Percentiles rank a stretch among this genome's conserved stretches.
These are phyloP conservation scores for Aspergillus japonicus DNA, from an alignment of 2,329 filamentous ascomycete species.

Conservation along the genomic window DNA sequence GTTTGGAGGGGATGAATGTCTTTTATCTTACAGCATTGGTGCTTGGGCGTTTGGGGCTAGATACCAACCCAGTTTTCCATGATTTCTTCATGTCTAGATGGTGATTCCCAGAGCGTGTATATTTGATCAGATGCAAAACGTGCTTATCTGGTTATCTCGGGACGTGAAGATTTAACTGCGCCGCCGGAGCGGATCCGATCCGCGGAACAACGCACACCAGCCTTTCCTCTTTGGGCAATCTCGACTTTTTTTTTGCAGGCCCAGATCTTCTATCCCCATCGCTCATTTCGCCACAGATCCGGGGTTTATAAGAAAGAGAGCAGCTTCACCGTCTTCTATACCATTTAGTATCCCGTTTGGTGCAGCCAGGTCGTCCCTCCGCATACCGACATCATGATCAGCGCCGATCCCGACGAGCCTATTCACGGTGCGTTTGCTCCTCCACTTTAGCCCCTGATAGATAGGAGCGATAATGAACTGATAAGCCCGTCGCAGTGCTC, in stretches of 20 bases:
- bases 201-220: constrained; percentile 27
- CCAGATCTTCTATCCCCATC: constrained; percentile 19
- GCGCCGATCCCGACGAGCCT: constrained; percentile 35
- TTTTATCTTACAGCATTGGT: constrained; percentile 1
- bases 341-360: constrained; percentile 2
- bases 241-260: constrained; percentile 30
- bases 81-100: too few species aligned
- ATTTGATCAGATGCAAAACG: too few species aligned
- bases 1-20: not conserved
- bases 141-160: not conserved
- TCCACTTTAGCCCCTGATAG: constrained; percentile 18
- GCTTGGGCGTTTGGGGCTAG: constrained; percentile 18
- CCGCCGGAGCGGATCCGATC: constrained; percentile 22
- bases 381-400: constrained; percentile 31
- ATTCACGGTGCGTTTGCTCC: constrained; percentile 35
- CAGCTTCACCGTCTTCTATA: not conserved
- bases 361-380: constrained; percentile 2
- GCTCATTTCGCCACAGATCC: constrained; percentile 18
- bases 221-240: constrained; percentile 35
- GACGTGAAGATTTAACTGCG: not conserved
- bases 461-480: constrained; percentile 28
- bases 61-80: not conserved
- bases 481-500: constrained; percentile 52
- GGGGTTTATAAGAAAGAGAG: constrained; percentile 11
- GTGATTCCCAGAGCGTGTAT: too few species aligned